Conservation (phyloP, 345 rosid genomes). For the Kernera saxatilis region DNA sequence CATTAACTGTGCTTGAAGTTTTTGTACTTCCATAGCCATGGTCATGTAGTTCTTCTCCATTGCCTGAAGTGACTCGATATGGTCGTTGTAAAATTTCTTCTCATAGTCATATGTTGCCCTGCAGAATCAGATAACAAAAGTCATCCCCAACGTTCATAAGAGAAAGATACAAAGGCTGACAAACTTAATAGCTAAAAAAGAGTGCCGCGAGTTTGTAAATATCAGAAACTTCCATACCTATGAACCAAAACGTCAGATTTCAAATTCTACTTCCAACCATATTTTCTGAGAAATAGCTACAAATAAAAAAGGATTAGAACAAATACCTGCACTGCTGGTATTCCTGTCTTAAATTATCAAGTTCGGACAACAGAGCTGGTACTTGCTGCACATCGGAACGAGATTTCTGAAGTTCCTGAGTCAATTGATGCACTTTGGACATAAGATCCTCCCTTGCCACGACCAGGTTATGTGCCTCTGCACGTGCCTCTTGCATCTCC, state of each 20-base stretch:
- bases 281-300: background rate
- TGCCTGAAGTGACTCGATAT: constrained; percentile 84
- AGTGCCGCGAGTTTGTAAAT: background rate
- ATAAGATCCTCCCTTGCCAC: constrained; percentile 75
- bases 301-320: background rate
- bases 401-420: constrained; percentile 69
- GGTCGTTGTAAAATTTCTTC: constrained; percentile 82
- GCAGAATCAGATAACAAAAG: constrained; percentile 28
- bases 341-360: constrained; percentile 78
- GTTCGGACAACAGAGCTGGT: constrained; percentile 74
- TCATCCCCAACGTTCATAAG: background rate
- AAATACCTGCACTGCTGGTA: constrained; percentile 87
- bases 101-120: constrained; percentile 86
- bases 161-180: background rate
- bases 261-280: background rate
- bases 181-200: background rate
- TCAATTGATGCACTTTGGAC: constrained; percentile 67
- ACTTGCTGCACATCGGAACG: constrained; percentile 74
- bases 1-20: constrained; percentile 73
- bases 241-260: background rate
- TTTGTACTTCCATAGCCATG: constrained; percentile 91
- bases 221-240: background rate
- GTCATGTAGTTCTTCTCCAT: constrained; percentile 85
- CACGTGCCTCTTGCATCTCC: constrained; percentile 70
- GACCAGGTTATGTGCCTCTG: constrained; percentile 67